phyloP scores from a whole-genome alignment of 1,139 yeast genomes.

The Geotrichum phurueaensis region DNA sequence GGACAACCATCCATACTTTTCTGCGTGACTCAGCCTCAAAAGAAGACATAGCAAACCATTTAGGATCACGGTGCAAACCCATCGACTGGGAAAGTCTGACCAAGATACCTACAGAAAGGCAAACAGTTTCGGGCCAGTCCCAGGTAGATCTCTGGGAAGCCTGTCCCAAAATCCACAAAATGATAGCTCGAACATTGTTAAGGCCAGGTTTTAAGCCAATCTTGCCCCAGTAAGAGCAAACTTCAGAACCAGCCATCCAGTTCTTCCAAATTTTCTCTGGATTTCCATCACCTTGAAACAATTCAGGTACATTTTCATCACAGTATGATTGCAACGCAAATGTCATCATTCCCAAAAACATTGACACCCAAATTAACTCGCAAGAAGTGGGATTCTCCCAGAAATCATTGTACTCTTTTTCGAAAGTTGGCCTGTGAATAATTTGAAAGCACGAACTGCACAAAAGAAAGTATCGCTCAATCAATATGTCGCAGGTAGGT shows the following conservation, averaged over 20 bases:
- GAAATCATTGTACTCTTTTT: conserved; percentile 28
- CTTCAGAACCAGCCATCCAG: conserved; percentile 32
- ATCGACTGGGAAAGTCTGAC: conserved; percentile 31
- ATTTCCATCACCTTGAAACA: conserved; percentile 18
- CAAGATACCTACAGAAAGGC: conserved; percentile 30
- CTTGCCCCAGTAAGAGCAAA: conserved; percentile 30
- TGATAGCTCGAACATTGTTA: conserved; percentile 30
- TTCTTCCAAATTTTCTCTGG: conserved; percentile 26
- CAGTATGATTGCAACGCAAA: conserved; percentile 30
- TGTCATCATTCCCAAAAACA: conserved; percentile 30
- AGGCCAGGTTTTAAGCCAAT: conserved; percentile 33
- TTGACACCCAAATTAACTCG: conserved; percentile 33
- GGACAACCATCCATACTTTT: conserved; percentile 30
- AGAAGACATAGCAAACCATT: conserved; percentile 32
- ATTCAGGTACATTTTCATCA: conserved; percentile 21
- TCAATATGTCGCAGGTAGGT: conserved; percentile 27
- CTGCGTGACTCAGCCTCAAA: conserved; percentile 34
- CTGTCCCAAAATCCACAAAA: conserved; percentile 32
- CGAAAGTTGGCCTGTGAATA: conserved; percentile 32
- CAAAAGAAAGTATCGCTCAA: conserved; percentile 30
- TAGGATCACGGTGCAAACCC: conserved; percentile 37
- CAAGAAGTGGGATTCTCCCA: conserved; percentile 30
- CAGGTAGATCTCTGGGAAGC: conserved; percentile 20
- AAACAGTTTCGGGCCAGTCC: conserved; percentile 29
- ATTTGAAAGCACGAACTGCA: conserved; percentile 29